Evolutionary conservation across 2,329 filamentous ascomycete species (phyloP).

Genomic region (Cercospora zeina): DNA sequence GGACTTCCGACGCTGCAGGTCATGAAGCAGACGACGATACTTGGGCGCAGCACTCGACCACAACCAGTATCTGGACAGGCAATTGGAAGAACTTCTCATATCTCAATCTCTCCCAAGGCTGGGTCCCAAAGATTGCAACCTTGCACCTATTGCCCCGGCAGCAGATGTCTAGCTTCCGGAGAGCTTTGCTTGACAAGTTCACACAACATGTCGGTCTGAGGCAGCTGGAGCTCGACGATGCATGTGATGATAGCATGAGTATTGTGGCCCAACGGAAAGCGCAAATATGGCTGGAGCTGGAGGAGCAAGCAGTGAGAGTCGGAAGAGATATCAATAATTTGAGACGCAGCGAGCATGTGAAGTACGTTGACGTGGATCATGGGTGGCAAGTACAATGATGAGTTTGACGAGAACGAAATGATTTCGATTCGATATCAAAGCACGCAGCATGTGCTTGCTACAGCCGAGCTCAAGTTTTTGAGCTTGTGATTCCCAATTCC

Average conservation of each 20-base stretch:
- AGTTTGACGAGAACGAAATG: not conserved
- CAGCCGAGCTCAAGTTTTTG: not conserved
- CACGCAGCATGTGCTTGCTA: not conserved
- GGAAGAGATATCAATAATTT: slow-evolving; percentile 38
- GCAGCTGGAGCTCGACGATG: not conserved
- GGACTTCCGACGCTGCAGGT: not conserved
- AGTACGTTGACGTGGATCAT: slow-evolving; percentile 24
- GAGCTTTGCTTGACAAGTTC: slow-evolving; percentile 18
- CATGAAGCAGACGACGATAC: slow-evolving; percentile 19
- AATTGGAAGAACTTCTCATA: slow-evolving; percentile 49
- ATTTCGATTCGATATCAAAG: not conserved
- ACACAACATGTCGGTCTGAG: not conserved
- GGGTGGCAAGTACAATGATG: slow-evolving; percentile 20
- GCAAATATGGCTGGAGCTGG: slow-evolving; percentile 44
- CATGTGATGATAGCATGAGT: slow-evolving; percentile 6
- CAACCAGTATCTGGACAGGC: slow-evolving; percentile 43
- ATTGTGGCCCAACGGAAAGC: slow-evolving; percentile 15
- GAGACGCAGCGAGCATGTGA: slow-evolving; percentile 26
- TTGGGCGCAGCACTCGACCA: slow-evolving; percentile 27
- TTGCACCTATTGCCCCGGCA: slow-evolving; percentile 39
- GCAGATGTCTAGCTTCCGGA: slow-evolving; percentile 19
- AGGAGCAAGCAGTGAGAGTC: slow-evolving; percentile 41
- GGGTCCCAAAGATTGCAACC: slow-evolving; percentile 41
- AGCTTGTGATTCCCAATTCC: not conserved
- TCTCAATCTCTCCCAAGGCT: slow-evolving; percentile 48